Evolutionary conservation across 1,284 basidiomycete genomes (phyloP).

Genomic region (Volvariella volvacea): DNA sequence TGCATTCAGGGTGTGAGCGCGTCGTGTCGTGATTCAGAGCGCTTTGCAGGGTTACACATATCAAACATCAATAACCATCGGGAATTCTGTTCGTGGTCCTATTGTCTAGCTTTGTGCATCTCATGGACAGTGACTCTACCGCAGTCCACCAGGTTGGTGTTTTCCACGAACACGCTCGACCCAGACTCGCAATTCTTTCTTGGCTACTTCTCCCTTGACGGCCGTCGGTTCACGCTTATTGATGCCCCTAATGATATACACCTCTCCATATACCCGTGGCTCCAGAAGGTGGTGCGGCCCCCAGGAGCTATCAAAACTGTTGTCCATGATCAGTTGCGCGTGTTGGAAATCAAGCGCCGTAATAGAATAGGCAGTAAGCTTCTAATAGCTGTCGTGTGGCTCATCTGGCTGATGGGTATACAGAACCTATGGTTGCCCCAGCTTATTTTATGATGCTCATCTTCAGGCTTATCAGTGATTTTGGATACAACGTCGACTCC

Average conservation of each 20-base stretch:
- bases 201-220: slow-evolving; percentile 50
- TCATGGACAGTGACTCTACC: slow-evolving; percentile 4
- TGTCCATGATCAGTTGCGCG: slow-evolving; percentile 41
- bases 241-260: slow-evolving; percentile 49
- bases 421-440: slow-evolving; percentile 23
- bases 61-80: slow-evolving; percentile 52
- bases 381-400: no score
- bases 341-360: slow-evolving; percentile 34
- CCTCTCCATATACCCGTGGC: slow-evolving; percentile 36
- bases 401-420: slow-evolving; percentile 1
- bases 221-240: slow-evolving; percentile 49
- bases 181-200: slow-evolving; percentile 50
- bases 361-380: neutral
- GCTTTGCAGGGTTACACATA: slow-evolving; percentile 40
- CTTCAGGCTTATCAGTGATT: slow-evolving; percentile 30
- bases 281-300: slow-evolving; percentile 41
- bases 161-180: slow-evolving; percentile 42
- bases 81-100: slow-evolving; percentile 36
- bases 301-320: slow-evolving; percentile 42
- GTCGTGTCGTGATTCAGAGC: slow-evolving; percentile 6
- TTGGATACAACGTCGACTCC: slow-evolving; percentile 35
- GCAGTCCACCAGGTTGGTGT: slow-evolving; percentile 56
- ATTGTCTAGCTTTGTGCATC: neutral
- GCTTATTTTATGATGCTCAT: slow-evolving; percentile 37
- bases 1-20: slow-evolving; percentile 5